These are phyloP conservation scores for Ascochyta lentis DNA, from an alignment of 2,329 filamentous ascomycete genomes.

Conservation along the genomic window DNA sequence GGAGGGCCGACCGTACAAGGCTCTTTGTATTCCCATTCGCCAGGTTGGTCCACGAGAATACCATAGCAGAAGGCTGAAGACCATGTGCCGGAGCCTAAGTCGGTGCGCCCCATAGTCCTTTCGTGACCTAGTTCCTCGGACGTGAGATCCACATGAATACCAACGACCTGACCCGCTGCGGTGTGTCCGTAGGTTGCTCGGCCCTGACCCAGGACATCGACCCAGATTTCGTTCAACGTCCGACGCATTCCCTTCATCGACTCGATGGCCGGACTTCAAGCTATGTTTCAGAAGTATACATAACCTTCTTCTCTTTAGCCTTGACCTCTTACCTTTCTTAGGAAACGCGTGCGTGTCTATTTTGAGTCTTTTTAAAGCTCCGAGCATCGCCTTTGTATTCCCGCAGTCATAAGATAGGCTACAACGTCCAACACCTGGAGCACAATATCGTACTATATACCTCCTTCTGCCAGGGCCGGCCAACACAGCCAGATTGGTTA, in stretches of 20 bases:
- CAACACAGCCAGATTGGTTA: neutral
- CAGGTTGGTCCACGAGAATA: neutral
- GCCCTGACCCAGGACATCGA: slow-evolving; percentile 10
- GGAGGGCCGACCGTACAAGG: slow-evolving; percentile 36
- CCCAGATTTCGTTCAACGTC: slow-evolving; percentile 9
- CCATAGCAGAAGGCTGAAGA: slow-evolving; percentile 9
- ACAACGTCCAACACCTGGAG: neutral
- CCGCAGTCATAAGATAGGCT: neutral
- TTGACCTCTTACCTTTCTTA: slow-evolving; percentile 10
- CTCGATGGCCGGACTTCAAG: neutral
- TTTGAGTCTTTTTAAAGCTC: slow-evolving; percentile 1
- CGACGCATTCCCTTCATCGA: slow-evolving; percentile 4
- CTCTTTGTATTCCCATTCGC: slow-evolving; percentile 3
- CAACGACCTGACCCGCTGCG: slow-evolving; percentile 7
- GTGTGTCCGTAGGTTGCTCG: slow-evolving; percentile 8
- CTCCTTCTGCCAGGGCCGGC: neutral
- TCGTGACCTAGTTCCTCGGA: slow-evolving; percentile 10
- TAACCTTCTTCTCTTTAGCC: neutral
- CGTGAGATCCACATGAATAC: slow-evolving; percentile 3
- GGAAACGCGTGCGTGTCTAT: slow-evolving; percentile 7
- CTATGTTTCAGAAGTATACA: slow-evolving; percentile 9
- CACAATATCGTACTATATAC: neutral
- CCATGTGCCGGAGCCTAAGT: slow-evolving; percentile 7
- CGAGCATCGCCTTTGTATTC: slow-evolving; percentile 5
- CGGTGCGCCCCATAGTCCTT: slow-evolving; percentile 2